These are phyloP conservation scores for Clohesyomyces aquaticus DNA, from an alignment of 495 filamentous ascomycete genomes.

Conservation along the genomic window DNA sequence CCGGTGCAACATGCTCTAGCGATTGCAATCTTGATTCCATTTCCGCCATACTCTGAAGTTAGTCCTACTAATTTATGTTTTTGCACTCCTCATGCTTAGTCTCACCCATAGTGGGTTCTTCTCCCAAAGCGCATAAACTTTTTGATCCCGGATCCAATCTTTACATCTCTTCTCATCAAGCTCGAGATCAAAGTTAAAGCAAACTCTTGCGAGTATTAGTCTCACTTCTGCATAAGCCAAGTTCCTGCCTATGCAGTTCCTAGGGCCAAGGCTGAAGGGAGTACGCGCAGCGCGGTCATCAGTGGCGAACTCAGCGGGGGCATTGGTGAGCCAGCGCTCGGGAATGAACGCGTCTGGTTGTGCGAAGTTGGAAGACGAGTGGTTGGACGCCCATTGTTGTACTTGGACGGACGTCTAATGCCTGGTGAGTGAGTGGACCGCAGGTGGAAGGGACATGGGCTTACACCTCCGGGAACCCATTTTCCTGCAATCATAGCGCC, in stretches of 20 bases:
- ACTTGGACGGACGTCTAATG: conserved; percentile 55
- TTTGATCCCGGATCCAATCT: conserved; percentile 51
- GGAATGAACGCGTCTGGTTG: conserved; percentile 55
- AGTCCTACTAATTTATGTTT: too few species aligned
- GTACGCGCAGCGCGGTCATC: conserved; percentile 54
- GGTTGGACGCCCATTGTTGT: conserved; percentile 55
- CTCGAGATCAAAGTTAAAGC: conserved; percentile 35
- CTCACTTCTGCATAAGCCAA: conserved; percentile 33
- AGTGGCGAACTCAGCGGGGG: conserved; percentile 43
- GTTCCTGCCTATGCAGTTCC: conserved; percentile 60
- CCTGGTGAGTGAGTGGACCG: background rate
- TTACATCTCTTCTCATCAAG: conserved; percentile 34
- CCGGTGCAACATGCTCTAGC: too few species aligned
- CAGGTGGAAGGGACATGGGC: background rate
- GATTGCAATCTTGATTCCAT: too few species aligned
- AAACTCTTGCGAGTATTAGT: conserved; percentile 27
- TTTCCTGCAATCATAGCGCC: conserved; percentile 56
- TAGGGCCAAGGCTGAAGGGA: conserved; percentile 61
- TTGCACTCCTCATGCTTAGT: too few species aligned
- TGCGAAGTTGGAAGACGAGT: conserved; percentile 52
- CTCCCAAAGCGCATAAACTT: conserved; percentile 41
- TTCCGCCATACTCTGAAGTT: too few species aligned
- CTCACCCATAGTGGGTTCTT: conserved; percentile 33
- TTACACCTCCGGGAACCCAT: conserved; percentile 48
- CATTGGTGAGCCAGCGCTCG: conserved; percentile 54